Conservation (phyloP, 2,329 filamentous ascomycete genomes). For the Aspergillus intermedius region DNA sequence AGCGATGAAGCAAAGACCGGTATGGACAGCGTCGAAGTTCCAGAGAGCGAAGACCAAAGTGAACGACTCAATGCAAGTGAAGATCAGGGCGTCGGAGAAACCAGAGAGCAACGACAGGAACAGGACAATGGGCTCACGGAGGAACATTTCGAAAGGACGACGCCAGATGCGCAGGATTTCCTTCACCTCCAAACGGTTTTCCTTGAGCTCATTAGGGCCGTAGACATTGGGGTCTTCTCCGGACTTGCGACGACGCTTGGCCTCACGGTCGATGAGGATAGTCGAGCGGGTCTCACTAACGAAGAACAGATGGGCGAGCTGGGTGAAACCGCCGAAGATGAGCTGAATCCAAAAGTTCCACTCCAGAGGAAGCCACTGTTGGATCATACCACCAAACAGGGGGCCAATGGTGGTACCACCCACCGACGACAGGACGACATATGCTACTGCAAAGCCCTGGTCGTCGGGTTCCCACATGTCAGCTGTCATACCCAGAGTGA, state of each 20-base stretch:
- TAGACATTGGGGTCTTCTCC: conserved; percentile 55
- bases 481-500: conserved; percentile 68
- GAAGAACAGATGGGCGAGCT: conserved; percentile 46
- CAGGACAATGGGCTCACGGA: conserved; percentile 68
- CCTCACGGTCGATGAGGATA: conserved; percentile 52
- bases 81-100: conserved; percentile 69
- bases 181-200: conserved; percentile 41
- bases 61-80: conserved; percentile 71
- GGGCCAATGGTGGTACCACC: conserved; percentile 61
- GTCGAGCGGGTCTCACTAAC: conserved; percentile 58
- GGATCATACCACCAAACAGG: conserved; percentile 49
- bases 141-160: conserved; percentile 65
- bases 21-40: conserved; percentile 13
- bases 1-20: conserved; percentile 19
- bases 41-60: conserved; percentile 46
- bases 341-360: conserved; percentile 64
- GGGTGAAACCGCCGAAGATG: conserved; percentile 49
- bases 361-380: conserved; percentile 45
- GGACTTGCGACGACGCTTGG: conserved; percentile 48
- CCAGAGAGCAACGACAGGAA: conserved; percentile 64
- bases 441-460: conserved; percentile 69
- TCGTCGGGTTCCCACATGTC: conserved; percentile 65
- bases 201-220: conserved; percentile 54
- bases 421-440: conserved; percentile 71
- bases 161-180: conserved; percentile 44